phyloP scores from a whole-genome alignment of 192 early-diverging fungal genomes.

The Coemansia sp. region DNA sequence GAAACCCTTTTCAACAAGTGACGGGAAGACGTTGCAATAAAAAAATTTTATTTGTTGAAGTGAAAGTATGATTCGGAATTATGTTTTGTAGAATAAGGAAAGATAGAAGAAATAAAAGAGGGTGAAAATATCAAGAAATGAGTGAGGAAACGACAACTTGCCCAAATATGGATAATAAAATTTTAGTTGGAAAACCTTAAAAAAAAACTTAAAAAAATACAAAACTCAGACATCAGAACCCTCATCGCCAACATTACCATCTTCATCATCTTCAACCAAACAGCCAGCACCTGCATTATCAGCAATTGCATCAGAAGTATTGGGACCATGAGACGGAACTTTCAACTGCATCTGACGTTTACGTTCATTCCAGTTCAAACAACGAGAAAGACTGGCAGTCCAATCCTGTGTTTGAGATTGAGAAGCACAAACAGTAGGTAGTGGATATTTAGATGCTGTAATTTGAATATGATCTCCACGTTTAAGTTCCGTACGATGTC shows the following conservation, averaged over 20 bases:
- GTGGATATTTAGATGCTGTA: conserved; percentile 79
- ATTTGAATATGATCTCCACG: conserved; percentile 87
- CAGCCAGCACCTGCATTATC: conserved; percentile 11
- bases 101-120: background rate
- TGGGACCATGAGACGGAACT: conserved; percentile 22
- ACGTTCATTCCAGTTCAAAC: conserved; percentile 92
- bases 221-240: conserved; percentile 2
- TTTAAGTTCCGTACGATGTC: conserved; percentile 83
- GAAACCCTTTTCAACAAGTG: background rate
- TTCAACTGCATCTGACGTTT: conserved; percentile 81
- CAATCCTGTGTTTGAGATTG: conserved; percentile 78
- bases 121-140: background rate
- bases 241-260: conserved; percentile 20
- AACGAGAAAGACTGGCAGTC: conserved; percentile 82
- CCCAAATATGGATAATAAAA: background rate
- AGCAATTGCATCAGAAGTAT: background rate
- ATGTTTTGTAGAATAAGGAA: background rate
- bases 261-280: conserved; percentile 13
- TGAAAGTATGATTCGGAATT: background rate
- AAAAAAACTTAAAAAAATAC: background rate
- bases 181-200: background rate
- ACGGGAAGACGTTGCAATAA: background rate
- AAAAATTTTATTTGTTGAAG: background rate
- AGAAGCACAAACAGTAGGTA: conserved; percentile 81
- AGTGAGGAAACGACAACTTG: too few relatives aligned